Conservation (phyloP, 2,329 filamentous ascomycete species). For the Fusarium oligoseptatum region DNA sequence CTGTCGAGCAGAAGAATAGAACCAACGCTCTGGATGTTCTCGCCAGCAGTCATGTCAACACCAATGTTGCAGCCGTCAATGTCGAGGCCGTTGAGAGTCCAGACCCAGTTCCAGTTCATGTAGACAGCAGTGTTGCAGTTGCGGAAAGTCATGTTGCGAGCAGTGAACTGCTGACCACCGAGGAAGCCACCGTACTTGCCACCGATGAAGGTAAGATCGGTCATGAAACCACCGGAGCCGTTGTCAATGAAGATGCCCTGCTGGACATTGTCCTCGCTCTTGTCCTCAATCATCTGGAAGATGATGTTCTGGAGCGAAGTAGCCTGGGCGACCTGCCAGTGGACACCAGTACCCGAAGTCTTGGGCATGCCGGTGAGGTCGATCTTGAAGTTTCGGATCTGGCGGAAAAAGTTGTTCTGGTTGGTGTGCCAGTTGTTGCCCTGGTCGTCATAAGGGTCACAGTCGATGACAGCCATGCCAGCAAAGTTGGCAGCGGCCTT, state of each 20-base stretch:
- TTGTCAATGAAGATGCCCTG: conserved; percentile 89
- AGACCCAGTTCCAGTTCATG: conserved; percentile 95
- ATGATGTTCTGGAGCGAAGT: conserved; percentile 85
- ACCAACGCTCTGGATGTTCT: conserved; percentile 80
- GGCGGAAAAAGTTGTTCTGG: conserved; percentile 87
- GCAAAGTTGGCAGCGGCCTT: conserved; percentile 79
- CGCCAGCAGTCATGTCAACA: conserved; percentile 81
- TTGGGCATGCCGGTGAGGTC: conserved; percentile 77
- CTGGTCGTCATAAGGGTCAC: conserved; percentile 81
- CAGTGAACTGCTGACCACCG: conserved; percentile 90
- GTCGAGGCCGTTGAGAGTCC: conserved; percentile 81
- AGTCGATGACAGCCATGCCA: conserved; percentile 91
- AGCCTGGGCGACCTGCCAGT: conserved; percentile 89
- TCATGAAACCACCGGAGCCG: conserved; percentile 86
- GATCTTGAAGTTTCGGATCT: conserved; percentile 85
- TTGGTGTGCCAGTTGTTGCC: conserved; percentile 84
- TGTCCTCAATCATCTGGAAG: conserved; percentile 81
- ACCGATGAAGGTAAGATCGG: conserved; percentile 85
- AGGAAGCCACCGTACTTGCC: conserved; percentile 83
- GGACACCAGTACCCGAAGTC: conserved; percentile 76
- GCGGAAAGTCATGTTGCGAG: conserved; percentile 85
- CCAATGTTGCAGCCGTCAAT: conserved; percentile 83
- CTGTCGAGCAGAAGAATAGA: conserved; percentile 84
- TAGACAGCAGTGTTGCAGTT: conserved; percentile 85
- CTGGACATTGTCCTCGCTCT: conserved; percentile 74